phyloP scores from a whole-genome alignment of 495 filamentous ascomycete genomes.

The Neurospora sp. region DNA sequence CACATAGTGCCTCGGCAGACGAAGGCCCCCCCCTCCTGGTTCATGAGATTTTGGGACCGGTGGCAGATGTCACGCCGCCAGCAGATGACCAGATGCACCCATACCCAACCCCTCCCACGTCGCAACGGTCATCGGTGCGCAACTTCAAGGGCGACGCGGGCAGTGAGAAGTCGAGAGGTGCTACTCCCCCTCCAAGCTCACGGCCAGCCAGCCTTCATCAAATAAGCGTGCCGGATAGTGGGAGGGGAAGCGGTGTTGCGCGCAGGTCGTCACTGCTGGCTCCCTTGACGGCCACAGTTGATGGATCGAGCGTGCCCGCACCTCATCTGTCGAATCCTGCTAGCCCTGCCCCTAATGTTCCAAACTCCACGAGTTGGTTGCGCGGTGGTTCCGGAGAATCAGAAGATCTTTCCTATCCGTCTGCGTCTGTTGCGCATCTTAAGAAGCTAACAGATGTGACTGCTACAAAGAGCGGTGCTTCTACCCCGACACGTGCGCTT shows the following conservation, averaged over 20 bases:
- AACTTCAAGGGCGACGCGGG: slow-evolving; percentile 34
- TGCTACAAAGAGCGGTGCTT: slow-evolving; percentile 76
- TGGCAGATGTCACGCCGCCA: slow-evolving; percentile 23
- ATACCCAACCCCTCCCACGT: slow-evolving; percentile 49
- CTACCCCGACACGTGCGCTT: slow-evolving; percentile 76
- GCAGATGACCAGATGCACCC: slow-evolving; percentile 27
- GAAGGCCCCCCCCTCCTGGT: slow-evolving; percentile 42
- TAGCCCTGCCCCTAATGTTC: slow-evolving; percentile 44
- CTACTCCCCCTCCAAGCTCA: slow-evolving; percentile 13
- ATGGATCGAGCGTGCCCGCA: slow-evolving; percentile 55
- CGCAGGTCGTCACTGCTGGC: slow-evolving; percentile 42
- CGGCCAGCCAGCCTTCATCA: slow-evolving; percentile 23
- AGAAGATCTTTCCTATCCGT: slow-evolving; percentile 46
- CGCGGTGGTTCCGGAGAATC: slow-evolving; percentile 35
- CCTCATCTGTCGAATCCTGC: slow-evolving; percentile 68
- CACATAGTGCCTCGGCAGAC: slow-evolving; percentile 18
- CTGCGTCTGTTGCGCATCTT: slow-evolving; percentile 51
- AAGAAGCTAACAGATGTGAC: slow-evolving; percentile 82
- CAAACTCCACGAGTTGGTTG: slow-evolving; percentile 42
- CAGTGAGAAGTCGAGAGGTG: slow-evolving; percentile 29
- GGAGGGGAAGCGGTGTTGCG: slow-evolving; percentile 23
- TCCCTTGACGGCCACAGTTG: slow-evolving; percentile 57
- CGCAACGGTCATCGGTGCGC: slow-evolving; percentile 45
- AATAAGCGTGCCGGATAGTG: slow-evolving; percentile 31
- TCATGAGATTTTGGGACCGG: slow-evolving; percentile 36